Conservation (phyloP, 495 filamentous ascomycete species). For the Podospora pseudoanserina region DNA sequence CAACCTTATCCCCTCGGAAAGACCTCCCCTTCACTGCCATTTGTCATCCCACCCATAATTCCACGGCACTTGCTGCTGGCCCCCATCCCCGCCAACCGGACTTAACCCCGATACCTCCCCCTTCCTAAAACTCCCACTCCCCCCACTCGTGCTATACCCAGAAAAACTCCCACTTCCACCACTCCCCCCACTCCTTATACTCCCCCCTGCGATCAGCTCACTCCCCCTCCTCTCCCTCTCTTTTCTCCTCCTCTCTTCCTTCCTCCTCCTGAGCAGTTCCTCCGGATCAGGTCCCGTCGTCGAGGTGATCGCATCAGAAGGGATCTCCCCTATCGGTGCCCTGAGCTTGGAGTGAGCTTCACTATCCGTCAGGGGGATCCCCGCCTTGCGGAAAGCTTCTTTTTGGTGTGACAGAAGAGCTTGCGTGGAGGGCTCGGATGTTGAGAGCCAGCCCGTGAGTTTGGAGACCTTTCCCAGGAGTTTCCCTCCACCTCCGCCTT, state of each 20-base stretch:
- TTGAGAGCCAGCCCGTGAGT: slow-evolving; percentile 40
- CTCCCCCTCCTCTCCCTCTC: neutral
- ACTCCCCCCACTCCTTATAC: neutral
- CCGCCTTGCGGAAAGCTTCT: slow-evolving; percentile 34
- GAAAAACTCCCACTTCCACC: neutral
- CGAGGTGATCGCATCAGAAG: slow-evolving; percentile 34
- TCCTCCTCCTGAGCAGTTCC: slow-evolving; percentile 30
- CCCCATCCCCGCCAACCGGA: neutral
- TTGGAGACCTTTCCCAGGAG: slow-evolving; percentile 25
- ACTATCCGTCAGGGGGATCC: slow-evolving; percentile 29
- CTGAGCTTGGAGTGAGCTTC: slow-evolving; percentile 33
- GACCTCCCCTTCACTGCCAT: neutral
- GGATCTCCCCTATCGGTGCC: slow-evolving; percentile 36
- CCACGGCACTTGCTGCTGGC: neutral
- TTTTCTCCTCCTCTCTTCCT: slow-evolving; percentile 20
- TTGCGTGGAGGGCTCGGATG: slow-evolving; percentile 41
- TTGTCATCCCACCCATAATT: neutral
- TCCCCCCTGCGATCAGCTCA: neutral
- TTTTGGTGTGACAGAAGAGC: slow-evolving; percentile 40
- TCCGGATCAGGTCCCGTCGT: slow-evolving; percentile 32
- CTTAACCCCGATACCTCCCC: neutral
- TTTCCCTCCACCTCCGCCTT: slow-evolving; percentile 1
- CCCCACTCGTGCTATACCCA: slow-evolving; percentile 2
- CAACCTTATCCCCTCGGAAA: neutral
- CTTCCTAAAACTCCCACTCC: neutral